Evolutionary conservation across 371 early-diverging fungal species (phyloP).

Genomic region (Apophysomyces sp.): DNA sequence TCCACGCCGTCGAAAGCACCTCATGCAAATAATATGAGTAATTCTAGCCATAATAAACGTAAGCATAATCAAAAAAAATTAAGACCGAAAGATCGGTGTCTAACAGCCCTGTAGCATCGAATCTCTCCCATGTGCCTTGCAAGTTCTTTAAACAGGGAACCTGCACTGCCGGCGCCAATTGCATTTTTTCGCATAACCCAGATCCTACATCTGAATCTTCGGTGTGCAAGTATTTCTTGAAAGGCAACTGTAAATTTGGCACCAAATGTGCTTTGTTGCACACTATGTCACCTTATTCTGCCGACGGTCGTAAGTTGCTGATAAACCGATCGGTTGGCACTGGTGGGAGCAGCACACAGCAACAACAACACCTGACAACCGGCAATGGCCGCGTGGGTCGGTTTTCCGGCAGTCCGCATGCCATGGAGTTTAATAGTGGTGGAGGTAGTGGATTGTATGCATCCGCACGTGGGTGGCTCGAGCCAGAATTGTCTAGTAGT

Average conservation of each 20-base stretch:
- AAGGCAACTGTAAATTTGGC: conserved; percentile 84
- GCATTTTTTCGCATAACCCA: conserved; percentile 74
- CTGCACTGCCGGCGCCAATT: conserved; percentile 77
- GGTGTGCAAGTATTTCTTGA: conserved; percentile 76
- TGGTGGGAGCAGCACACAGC: conserved; percentile 12
- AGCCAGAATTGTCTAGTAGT: conserved; percentile 1
- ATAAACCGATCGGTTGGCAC: conserved; percentile 8
- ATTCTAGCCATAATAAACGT: conserved; percentile 10
- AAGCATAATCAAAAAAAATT: not conserved
- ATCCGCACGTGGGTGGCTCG: conserved; percentile 11
- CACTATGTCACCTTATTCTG: conserved; percentile 29
- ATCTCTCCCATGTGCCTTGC: conserved; percentile 74
- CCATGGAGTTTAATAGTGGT: not conserved
- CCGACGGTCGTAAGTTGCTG: conserved; percentile 19
- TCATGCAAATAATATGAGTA: conserved; percentile 4
- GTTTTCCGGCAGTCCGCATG: not conserved
- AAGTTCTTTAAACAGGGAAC: conserved; percentile 79
- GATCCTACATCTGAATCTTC: conserved; percentile 56
- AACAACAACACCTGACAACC: conserved; percentile 11
- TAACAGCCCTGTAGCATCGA: conserved; percentile 22
- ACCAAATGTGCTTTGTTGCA: conserved; percentile 76
- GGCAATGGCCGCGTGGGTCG: conserved; percentile 6
- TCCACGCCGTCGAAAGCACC: conserved; percentile 2
- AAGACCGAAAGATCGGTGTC: not conserved
- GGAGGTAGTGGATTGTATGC: conserved; percentile 13